Conservation (phyloP, 2,329 filamentous ascomycete genomes). For the Fusarium nygamai region DNA sequence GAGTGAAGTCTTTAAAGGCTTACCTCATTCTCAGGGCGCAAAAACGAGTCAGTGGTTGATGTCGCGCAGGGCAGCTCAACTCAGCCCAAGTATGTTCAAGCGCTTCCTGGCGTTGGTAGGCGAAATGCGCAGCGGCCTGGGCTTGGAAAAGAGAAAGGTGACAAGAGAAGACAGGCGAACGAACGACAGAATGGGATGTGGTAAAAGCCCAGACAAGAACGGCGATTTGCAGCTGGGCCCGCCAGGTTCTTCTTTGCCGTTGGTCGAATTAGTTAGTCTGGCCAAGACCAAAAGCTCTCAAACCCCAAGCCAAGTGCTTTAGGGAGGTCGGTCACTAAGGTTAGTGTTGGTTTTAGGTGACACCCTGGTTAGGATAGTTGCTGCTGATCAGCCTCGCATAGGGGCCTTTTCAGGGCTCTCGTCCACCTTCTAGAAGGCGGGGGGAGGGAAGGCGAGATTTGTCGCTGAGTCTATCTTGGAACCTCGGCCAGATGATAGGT, state of each 20-base stretch:
- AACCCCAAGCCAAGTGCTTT: constrained; percentile 2
- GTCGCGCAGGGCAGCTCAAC: constrained; percentile 11
- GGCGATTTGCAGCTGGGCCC: constrained; percentile 24
- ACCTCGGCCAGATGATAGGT: constrained; percentile 18
- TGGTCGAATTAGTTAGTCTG: neutral
- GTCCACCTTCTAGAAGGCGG: constrained; percentile 42
- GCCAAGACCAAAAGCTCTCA: constrained; percentile 9
- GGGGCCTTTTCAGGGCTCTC: constrained; percentile 32
- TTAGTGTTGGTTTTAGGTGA: constrained; percentile 36
- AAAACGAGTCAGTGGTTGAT: constrained; percentile 15
- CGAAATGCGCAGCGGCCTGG: constrained; percentile 21
- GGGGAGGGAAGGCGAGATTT: constrained; percentile 30
- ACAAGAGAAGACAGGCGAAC: constrained; percentile 11
- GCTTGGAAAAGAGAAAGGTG: constrained; percentile 4
- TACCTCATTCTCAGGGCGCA: constrained; percentile 34
- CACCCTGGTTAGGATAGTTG: constrained; percentile 39
- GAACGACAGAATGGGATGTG: constrained; percentile 11
- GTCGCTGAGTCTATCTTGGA: constrained; percentile 20
- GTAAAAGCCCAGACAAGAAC: constrained; percentile 25
- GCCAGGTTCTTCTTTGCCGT: constrained; percentile 6
- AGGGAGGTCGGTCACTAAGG: constrained; percentile 23
- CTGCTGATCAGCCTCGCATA: constrained; percentile 45
- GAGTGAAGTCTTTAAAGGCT: constrained; percentile 1
- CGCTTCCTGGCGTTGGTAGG: constrained; percentile 20
- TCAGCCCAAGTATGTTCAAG: constrained; percentile 5